Percentiles rank a stretch among this genome's conserved stretches.
Evolutionary conservation across 2,329 filamentous ascomycete species (phyloP).

Genomic region (Venturia pyrina): DNA sequence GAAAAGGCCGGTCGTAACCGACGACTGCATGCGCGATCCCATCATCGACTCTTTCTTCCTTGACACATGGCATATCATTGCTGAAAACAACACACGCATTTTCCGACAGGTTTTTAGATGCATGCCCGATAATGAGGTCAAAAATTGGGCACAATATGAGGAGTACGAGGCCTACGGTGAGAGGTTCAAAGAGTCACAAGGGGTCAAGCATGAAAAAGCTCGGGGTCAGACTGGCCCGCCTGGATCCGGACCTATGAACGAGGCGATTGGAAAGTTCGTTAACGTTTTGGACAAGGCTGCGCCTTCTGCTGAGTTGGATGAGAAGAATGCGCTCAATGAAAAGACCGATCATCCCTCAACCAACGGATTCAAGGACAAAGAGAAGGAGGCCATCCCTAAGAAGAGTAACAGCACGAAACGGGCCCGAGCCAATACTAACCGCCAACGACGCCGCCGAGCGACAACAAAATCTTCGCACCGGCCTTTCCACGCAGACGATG

Average conservation of each 20-base stretch:
- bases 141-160: slow-evolving; percentile 86
- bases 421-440: slow-evolving; percentile 10
- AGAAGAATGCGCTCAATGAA: slow-evolving; percentile 2
- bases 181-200: slow-evolving; percentile 61
- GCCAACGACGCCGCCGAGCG: slow-evolving; percentile 46
- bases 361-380: neutral
- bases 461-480: slow-evolving; percentile 60
- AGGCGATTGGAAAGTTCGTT: slow-evolving; percentile 11
- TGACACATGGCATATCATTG: slow-evolving; percentile 77
- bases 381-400: slow-evolving; percentile 18
- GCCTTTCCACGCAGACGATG: slow-evolving; percentile 56
- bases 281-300: slow-evolving; percentile 29
- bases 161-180: slow-evolving; percentile 70
- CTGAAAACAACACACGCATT: slow-evolving; percentile 90
- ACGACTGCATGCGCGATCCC: slow-evolving; percentile 92
- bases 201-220: slow-evolving; percentile 31
- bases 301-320: slow-evolving; percentile 18
- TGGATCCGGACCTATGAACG: slow-evolving; percentile 25
- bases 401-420: slow-evolving; percentile 8
- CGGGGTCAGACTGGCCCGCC: slow-evolving; percentile 41
- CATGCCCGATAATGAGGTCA: slow-evolving; percentile 92
- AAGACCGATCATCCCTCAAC: neutral
- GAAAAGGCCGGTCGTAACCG: slow-evolving; percentile 61
- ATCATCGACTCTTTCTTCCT: slow-evolving; percentile 73
- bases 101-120: slow-evolving; percentile 91